Evolutionary conservation across 208 protist genomes (phyloP).

Genomic region (Strigomonas culicis): DNA sequence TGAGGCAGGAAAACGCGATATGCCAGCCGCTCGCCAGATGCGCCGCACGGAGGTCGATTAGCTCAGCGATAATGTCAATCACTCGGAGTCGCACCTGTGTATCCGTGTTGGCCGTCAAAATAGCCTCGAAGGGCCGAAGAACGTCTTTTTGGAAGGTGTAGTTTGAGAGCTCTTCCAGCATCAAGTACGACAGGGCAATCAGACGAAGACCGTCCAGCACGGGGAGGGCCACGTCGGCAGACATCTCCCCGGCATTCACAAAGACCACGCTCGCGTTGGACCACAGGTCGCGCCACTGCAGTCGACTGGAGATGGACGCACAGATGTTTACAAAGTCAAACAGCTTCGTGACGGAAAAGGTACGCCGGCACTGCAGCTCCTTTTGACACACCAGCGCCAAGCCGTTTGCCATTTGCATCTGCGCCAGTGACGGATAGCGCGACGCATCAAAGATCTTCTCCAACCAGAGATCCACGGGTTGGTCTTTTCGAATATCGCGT

Average conservation of each 20-base stretch:
- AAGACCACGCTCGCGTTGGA: constrained; percentile 67
- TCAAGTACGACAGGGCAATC: constrained; percentile 73
- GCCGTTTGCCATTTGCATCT: constrained; percentile 74
- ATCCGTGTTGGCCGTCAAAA: constrained; percentile 73
- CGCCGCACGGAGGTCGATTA: constrained; percentile 69
- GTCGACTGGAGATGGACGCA: constrained; percentile 56
- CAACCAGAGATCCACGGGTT: constrained; percentile 69
- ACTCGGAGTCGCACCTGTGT: constrained; percentile 50
- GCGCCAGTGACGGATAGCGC: constrained; percentile 49
- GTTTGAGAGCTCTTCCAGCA: constrained; percentile 73
- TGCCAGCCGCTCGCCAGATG: constrained; percentile 81
- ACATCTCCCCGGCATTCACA: constrained; percentile 46
- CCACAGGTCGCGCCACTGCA: constrained; percentile 86
- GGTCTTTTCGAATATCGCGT: constrained; percentile 14
- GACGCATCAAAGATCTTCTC: constrained; percentile 82
- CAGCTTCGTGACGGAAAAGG: constrained; percentile 80
- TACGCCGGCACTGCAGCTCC: constrained; percentile 62
- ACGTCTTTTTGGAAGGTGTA: constrained; percentile 87
- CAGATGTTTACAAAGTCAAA: constrained; percentile 85
- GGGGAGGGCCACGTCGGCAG: constrained; percentile 38
- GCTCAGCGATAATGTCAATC: constrained; percentile 62
- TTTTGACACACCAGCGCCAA: constrained; percentile 62
- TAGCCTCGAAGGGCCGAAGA: constrained; percentile 67
- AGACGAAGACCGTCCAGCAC: constrained; percentile 35
- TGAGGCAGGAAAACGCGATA: constrained; percentile 80